These are phyloP conservation scores for Boletus tylopilopsis DNA, from an alignment of 768 basidiomycete species.

Conservation along the genomic window DNA sequence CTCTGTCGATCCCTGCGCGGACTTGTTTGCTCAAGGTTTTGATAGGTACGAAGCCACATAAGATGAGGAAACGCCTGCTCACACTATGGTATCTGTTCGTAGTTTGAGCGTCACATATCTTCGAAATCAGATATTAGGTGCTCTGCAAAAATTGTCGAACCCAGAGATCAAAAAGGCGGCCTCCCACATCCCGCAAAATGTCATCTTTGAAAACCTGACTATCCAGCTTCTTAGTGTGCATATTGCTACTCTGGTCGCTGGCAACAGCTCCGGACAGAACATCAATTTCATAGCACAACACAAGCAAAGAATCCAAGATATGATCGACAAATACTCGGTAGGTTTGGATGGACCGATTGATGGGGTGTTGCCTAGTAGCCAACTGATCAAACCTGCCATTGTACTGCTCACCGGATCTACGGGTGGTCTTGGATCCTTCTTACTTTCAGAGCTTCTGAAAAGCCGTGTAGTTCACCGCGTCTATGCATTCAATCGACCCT, in stretches of 20 bases:
- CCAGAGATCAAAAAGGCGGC: constrained; percentile 25
- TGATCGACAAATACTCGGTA: constrained; percentile 38
- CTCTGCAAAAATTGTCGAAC: constrained; percentile 30
- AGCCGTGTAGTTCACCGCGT: constrained; percentile 23
- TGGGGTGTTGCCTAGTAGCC: not conserved
- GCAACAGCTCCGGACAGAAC: not conserved
- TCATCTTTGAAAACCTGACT: constrained; percentile 40
- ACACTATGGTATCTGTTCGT: not conserved
- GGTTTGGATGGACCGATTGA: not conserved
- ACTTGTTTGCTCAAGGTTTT: constrained; percentile 35
- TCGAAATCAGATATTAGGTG: constrained; percentile 19
- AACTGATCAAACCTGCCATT: not conserved
- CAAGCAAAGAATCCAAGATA: constrained; percentile 18
- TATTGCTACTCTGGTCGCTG: not conserved
- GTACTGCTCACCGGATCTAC: constrained; percentile 39
- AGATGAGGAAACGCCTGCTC: not conserved
- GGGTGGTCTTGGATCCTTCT: constrained; percentile 39
- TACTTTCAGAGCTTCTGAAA: constrained; percentile 31
- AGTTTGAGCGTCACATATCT: constrained; percentile 32
- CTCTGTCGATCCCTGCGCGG: constrained; percentile 9
- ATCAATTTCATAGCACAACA: not conserved
- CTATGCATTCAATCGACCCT: constrained; percentile 33
- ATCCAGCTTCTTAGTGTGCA: constrained; percentile 16
- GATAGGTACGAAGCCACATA: constrained; percentile 29
- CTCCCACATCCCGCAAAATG: constrained; percentile 22